Conservation (phyloP, 129 eudicot genomes). For the Heracleum sosnowskyi region DNA sequence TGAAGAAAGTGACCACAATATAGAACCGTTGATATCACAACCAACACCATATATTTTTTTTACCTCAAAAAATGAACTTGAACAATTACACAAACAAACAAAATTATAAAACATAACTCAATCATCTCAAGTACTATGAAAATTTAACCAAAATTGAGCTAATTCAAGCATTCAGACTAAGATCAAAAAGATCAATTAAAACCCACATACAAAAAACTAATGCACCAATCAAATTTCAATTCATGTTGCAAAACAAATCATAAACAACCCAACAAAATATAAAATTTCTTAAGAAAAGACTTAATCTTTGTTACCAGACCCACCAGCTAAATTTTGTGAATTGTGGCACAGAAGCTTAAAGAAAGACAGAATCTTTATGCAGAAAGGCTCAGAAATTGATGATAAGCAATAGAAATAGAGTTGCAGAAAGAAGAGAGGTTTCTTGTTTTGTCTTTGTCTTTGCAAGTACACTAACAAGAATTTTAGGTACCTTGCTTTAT, state of each 20-base stretch:
- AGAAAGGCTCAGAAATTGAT: conserved; percentile 12
- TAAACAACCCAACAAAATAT: not conserved
- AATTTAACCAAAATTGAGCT: not conserved
- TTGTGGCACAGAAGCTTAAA: not conserved
- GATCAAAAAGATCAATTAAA: not conserved
- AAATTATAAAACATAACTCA: not conserved
- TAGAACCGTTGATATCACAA: conserved; percentile 35
- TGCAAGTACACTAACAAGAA: conserved; percentile 3
- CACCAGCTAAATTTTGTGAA: not conserved
- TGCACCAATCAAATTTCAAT: not conserved
- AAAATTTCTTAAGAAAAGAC: not conserved
- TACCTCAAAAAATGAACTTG: not conserved
- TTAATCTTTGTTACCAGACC: conserved; percentile 5
- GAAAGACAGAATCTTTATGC: conserved; percentile 9
- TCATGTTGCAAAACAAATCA: not conserved
- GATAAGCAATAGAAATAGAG: conserved; percentile 19
- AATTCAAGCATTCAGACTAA: not conserved
- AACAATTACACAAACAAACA: not conserved
- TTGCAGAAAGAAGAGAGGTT: conserved; percentile 8
- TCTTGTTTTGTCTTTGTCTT: conserved; percentile 5
- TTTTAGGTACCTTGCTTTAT: conserved; percentile 5
- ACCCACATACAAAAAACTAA: not conserved
- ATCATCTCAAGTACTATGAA: not conserved
- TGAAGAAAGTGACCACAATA: conserved; percentile 18
- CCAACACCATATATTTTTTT: conserved; percentile 7